Conservation (phyloP, 495 filamentous ascomycete genomes). For the Penicillium odoratum region DNA sequence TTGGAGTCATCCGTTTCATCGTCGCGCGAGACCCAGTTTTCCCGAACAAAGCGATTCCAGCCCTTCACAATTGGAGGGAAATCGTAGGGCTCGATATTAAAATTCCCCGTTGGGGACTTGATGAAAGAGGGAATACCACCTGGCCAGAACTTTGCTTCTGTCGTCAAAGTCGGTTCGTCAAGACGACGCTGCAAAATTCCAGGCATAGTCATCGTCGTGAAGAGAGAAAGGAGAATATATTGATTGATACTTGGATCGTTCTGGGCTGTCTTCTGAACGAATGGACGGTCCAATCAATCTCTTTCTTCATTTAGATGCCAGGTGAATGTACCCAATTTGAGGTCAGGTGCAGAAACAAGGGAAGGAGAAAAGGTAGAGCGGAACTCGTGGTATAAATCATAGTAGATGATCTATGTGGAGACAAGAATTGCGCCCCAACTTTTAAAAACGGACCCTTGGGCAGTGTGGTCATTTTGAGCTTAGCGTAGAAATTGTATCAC, state of each 20-base stretch:
- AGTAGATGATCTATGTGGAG: too few relatives aligned
- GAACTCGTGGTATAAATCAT: too few relatives aligned
- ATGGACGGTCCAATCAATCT: neutral
- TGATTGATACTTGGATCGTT: neutral
- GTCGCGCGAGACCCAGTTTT: neutral
- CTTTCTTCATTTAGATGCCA: neutral
- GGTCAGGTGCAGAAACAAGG: neutral
- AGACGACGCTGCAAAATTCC: neutral
- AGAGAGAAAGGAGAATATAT: neutral
- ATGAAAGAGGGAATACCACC: slow-evolving; percentile 2
- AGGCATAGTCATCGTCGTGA: neutral
- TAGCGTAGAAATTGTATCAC: too few relatives aligned
- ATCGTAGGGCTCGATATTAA: neutral
- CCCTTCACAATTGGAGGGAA: neutral
- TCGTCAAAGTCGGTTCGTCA: neutral
- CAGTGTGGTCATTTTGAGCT: too few relatives aligned
- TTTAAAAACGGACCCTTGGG: too few relatives aligned
- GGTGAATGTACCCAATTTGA: neutral
- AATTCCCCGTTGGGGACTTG: slow-evolving; percentile 1
- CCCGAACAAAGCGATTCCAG: slow-evolving; percentile 1
- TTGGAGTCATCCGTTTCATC: slow-evolving; percentile 2
- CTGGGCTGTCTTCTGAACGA: neutral
- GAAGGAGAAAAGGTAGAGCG: neutral
- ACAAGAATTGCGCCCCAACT: too few relatives aligned
- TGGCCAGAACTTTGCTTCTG: slow-evolving; percentile 1